These are phyloP conservation scores for Rubia peregrina DNA, from an alignment of 305 asterid species.

Conservation along the genomic window DNA sequence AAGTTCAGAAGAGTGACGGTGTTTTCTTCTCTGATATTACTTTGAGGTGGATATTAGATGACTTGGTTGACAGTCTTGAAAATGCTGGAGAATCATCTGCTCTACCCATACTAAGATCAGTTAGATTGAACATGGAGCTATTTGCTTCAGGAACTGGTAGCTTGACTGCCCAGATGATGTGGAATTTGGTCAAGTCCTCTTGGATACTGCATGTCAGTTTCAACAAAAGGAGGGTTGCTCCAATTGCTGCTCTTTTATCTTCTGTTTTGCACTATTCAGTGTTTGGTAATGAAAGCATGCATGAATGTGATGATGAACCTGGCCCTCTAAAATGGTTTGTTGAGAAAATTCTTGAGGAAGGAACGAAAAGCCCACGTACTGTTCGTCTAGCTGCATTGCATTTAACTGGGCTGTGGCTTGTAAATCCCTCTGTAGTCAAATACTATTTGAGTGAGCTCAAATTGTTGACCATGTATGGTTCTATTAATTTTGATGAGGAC, in stretches of 20 bases:
- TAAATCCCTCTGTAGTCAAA: conserved; percentile 57
- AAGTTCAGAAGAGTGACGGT: conserved; percentile 30
- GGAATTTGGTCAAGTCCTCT: conserved; percentile 82
- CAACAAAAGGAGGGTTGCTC: conserved; percentile 96
- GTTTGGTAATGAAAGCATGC: conserved; percentile 68
- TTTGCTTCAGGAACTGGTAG: conserved; percentile 47
- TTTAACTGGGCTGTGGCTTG: conserved; percentile 90
- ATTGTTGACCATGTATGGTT: conserved; percentile 86
- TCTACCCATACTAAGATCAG: conserved; percentile 80
- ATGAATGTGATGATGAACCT: conserved; percentile 48
- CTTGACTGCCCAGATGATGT: conserved; percentile 70
- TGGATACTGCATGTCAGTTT: conserved; percentile 91
- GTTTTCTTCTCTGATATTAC: conserved; percentile 43
- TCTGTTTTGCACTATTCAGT: conserved; percentile 76
- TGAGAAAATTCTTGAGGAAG: conserved; percentile 87
- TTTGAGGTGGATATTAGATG: conserved; percentile 44
- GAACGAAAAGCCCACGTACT: conserved; percentile 96
- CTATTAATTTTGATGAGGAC: conserved; percentile 99
- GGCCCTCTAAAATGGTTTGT: conserved; percentile 96
- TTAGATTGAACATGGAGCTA: conserved; percentile 60
- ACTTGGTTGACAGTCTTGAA: conserved; percentile 85
- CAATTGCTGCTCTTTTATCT: conserved; percentile 93
- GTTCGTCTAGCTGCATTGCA: conserved; percentile 91
- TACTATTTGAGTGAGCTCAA: conserved; percentile 81
- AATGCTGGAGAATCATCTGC: conserved; percentile 88